Percentiles rank a stretch among this genome's conserved stretches.
phyloP scores from a whole-genome alignment of 2,329 filamentous ascomycete species.

The Aspergillus spinulosporus region DNA sequence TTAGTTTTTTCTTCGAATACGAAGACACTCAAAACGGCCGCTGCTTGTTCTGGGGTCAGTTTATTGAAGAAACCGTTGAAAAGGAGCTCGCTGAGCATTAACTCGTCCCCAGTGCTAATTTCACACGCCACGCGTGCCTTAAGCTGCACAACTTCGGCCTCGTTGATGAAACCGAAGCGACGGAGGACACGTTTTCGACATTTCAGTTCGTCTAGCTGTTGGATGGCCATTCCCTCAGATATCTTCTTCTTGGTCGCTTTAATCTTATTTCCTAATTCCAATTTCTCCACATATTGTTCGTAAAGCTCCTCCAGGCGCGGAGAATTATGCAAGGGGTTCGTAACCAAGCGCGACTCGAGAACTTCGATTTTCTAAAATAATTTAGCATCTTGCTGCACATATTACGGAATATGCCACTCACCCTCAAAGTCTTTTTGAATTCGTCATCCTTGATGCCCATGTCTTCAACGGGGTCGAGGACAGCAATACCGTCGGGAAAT shows the following conservation, averaged over 20 bases:
- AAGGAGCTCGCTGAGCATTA: slow-evolving; percentile 86
- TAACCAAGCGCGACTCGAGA: slow-evolving; percentile 81
- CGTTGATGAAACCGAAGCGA: slow-evolving; percentile 92
- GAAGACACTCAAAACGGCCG: slow-evolving; percentile 85
- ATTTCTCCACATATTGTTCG: slow-evolving; percentile 81
- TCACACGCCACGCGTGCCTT: slow-evolving; percentile 98
- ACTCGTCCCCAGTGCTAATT: slow-evolving; percentile 93
- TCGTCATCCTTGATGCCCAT: slow-evolving; percentile 92
- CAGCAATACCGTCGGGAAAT: slow-evolving; percentile 87
- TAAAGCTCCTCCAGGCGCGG: slow-evolving; percentile 81
- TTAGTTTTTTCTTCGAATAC: slow-evolving; percentile 97
- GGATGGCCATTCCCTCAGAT: slow-evolving; percentile 76
- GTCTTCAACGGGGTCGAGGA: slow-evolving; percentile 90
- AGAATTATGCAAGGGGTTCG: slow-evolving; percentile 89
- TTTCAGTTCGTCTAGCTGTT: slow-evolving; percentile 94
- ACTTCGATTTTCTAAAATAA: slow-evolving; percentile 87
- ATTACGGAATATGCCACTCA: slow-evolving; percentile 35
- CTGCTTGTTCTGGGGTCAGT: slow-evolving; percentile 80
- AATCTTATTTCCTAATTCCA: slow-evolving; percentile 73
- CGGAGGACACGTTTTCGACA: slow-evolving; percentile 92
- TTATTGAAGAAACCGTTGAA: slow-evolving; percentile 99
- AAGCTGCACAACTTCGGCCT: slow-evolving; percentile 89
- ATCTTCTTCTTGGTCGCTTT: slow-evolving; percentile 89
- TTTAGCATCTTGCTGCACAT: slow-evolving; percentile 20
- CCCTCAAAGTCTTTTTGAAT: slow-evolving; percentile 83